Conservation (phyloP, 257 asterid genomes). For the Primulina eburnea region DNA sequence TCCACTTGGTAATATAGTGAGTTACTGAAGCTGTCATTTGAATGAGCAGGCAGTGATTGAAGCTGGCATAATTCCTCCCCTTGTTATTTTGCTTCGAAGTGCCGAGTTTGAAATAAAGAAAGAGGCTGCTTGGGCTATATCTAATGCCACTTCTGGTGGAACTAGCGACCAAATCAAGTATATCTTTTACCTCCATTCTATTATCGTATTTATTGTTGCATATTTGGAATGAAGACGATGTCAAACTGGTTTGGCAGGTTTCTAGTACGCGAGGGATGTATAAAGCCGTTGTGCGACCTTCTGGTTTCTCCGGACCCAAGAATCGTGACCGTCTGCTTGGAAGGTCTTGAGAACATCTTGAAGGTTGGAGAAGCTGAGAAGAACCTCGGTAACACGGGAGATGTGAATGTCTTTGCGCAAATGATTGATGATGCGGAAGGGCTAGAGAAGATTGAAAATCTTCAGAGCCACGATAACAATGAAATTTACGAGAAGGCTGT, state of each 20-base stretch:
- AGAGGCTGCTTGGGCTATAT: conserved; percentile 57
- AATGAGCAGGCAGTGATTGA: conserved; percentile 44
- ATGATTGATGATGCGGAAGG: conserved; percentile 50
- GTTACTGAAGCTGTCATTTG: conserved; percentile 8
- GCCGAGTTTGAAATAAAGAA: conserved; percentile 53
- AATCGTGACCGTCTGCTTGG: conserved; percentile 44
- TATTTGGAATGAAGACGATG: background rate
- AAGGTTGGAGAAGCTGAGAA: conserved; percentile 59
- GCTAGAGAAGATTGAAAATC: conserved; percentile 46
- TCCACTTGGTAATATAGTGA: background rate
- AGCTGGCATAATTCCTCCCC: conserved; percentile 40
- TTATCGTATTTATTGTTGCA: background rate
- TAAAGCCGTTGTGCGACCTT: conserved; percentile 50
- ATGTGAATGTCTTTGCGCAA: conserved; percentile 45
- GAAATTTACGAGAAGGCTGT: conserved; percentile 47
- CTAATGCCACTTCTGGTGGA: conserved; percentile 52
- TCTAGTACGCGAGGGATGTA: conserved; percentile 46
- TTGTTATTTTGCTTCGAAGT: conserved; percentile 38
- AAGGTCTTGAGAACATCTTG: conserved; percentile 48
- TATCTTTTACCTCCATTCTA: background rate
- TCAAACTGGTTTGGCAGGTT: conserved; percentile 31
- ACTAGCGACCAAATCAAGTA: conserved; percentile 51
- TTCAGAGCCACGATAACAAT: conserved; percentile 47
- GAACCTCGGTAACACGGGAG: conserved; percentile 36
- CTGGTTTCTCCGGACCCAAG: conserved; percentile 46